Conservation (phyloP, 306 rosid genomes). For the Herpetospermum pedunculosum region DNA sequence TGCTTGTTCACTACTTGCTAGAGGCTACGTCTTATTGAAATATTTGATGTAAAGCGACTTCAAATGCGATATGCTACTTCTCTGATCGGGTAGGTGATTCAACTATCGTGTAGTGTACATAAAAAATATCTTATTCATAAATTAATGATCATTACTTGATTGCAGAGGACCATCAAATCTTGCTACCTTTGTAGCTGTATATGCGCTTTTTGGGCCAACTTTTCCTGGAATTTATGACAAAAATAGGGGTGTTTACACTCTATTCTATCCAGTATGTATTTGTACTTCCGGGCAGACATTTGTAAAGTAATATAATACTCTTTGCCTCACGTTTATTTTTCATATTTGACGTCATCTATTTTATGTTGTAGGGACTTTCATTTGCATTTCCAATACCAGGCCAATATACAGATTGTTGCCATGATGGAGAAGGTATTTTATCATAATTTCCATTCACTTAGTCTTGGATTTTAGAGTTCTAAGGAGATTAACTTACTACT, state of each 20-base stretch:
- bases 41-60: constrained; percentile 87
- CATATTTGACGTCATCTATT: constrained; percentile 10
- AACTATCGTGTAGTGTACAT: neutral
- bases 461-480: constrained; percentile 11
- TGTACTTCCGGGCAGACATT: neutral
- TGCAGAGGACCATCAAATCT: constrained; percentile 74
- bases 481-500: constrained; percentile 9
- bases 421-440: constrained; percentile 70
- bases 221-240: constrained; percentile 81
- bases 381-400: constrained; percentile 97
- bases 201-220: constrained; percentile 93
- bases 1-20: constrained; percentile 18
- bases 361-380: constrained; percentile 65
- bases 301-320: neutral
- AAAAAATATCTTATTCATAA: neutral
- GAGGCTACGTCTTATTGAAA: constrained; percentile 95
- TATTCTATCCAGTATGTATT: constrained; percentile 78
- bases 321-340: neutral
- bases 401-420: constrained; percentile 81
- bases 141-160: constrained; percentile 3
- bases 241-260: constrained; percentile 83
- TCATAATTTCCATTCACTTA: constrained; percentile 8
- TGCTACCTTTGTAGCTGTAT: constrained; percentile 89
- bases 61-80: constrained; percentile 95
- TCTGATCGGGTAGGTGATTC: constrained; percentile 64